These are phyloP conservation scores for Cryphonectria carpinicola DNA, from an alignment of 2,329 filamentous ascomycete genomes.

Conservation along the genomic window DNA sequence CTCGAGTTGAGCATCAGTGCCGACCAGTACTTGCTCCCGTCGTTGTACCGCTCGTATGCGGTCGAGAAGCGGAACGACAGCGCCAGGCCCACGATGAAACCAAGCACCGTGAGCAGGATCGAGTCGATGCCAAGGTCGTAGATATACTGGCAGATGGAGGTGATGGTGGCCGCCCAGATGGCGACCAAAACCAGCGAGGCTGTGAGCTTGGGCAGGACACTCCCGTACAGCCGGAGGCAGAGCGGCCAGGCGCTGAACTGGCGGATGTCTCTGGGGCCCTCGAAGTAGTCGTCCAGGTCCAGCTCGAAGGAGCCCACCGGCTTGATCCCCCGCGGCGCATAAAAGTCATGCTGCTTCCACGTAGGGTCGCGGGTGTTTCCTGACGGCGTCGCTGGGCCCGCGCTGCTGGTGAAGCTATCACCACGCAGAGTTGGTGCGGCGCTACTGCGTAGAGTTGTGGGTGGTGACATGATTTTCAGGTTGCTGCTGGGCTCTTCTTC, in stretches of 20 bases:
- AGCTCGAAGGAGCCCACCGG: slow-evolving; percentile 6
- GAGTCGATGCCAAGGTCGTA: slow-evolving; percentile 56
- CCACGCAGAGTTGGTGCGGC: slow-evolving; percentile 1
- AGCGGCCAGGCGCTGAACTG: slow-evolving; percentile 78
- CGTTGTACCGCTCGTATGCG: slow-evolving; percentile 74
- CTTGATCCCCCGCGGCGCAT: slow-evolving; percentile 10
- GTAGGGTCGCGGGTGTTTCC: not conserved
- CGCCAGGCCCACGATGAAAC: slow-evolving; percentile 81
- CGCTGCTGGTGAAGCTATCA: slow-evolving; percentile 9
- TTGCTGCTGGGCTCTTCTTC: not conserved
- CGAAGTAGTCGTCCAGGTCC: slow-evolving; percentile 66
- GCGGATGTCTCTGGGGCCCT: slow-evolving; percentile 69
- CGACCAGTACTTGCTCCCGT: slow-evolving; percentile 65
- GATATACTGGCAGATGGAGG: slow-evolving; percentile 54
- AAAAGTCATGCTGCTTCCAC: slow-evolving; percentile 18
- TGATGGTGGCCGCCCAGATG: slow-evolving; percentile 69
- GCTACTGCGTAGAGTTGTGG: slow-evolving; percentile 3
- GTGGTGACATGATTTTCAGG: slow-evolving; percentile 4
- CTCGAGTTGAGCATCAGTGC: slow-evolving; percentile 24
- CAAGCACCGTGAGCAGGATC: slow-evolving; percentile 72
- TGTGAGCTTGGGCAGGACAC: slow-evolving; percentile 74
- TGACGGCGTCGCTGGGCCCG: not conserved
- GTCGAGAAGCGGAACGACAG: slow-evolving; percentile 78
- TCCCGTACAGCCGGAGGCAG: slow-evolving; percentile 76
- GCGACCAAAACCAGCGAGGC: slow-evolving; percentile 67